Conservation (phyloP, 169 alveolate species). For the Amoebophrya sp. region DNA sequence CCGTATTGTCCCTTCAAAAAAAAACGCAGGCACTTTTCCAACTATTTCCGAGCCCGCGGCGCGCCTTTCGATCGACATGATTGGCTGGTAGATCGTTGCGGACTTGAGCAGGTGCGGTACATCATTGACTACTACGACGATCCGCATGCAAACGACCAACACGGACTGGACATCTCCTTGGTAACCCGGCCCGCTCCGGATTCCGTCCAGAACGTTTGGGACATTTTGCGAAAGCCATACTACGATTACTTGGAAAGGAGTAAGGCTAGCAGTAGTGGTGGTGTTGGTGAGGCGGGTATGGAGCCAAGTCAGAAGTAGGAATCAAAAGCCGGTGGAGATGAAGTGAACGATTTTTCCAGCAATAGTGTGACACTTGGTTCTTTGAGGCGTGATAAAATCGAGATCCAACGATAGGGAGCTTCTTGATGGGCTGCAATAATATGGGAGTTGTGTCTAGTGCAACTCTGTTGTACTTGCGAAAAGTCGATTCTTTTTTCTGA, state of each 20-base stretch:
- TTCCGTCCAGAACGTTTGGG: background rate
- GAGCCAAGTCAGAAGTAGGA: too few species aligned
- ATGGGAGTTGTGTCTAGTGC: too few species aligned
- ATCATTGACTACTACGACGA: slow-evolving; percentile 65
- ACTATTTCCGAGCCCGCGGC: background rate
- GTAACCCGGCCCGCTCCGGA: slow-evolving; percentile 62
- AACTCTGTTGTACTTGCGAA: too few species aligned
- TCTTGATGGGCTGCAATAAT: too few species aligned
- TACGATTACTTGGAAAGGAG: background rate
- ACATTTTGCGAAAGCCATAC: background rate
- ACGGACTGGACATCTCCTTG: slow-evolving; percentile 53
- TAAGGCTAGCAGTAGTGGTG: background rate
- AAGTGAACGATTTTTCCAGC: too few species aligned
- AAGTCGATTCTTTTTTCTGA: too few species aligned
- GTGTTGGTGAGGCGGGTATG: too few species aligned
- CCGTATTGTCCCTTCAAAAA: background rate
- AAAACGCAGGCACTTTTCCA: slow-evolving; percentile 45
- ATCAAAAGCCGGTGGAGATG: too few species aligned
- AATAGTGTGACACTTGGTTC: too few species aligned
- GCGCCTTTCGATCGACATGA: slow-evolving; percentile 68
- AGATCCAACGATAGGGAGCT: too few species aligned
- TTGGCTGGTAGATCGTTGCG: slow-evolving; percentile 63
- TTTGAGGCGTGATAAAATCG: too few species aligned
- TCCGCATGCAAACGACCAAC: slow-evolving; percentile 52
- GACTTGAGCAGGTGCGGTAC: slow-evolving; percentile 57